Base-by-base conservation (phyloP, 306 rosid genomes). In the Quercus parvula region DNA sequence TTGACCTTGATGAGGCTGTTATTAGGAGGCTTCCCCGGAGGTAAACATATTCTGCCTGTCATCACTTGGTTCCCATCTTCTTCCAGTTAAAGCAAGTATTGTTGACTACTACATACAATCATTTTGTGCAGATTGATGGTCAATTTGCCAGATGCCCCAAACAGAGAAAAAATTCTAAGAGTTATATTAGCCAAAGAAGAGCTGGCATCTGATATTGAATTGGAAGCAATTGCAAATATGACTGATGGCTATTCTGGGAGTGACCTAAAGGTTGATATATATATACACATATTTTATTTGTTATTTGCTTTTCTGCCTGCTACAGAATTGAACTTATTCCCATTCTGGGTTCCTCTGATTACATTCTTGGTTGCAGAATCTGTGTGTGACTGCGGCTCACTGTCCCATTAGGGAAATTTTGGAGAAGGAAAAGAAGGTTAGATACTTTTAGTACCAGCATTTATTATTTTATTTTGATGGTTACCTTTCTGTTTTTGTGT, bases 1-100 rank as follows among this genome's bases (percentile, higher is more conserved):
- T 91, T 90, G 99, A 94, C 86, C 97, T 94, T 71, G 99, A 94
- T 15, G 99, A 94, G 86, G 99, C 99, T 35, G 99, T 94, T 81
- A 92, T 94, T 78, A 86, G 99, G 91, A 92, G 99, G 89, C 97
- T 94, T 80, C 97, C 99, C 0, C 88, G 99, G 69, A 91, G 99
- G 99, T 94, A 84, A 81, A 57, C 66, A 27, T 5, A 19, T 24
- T 25, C 25, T 77, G 70, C 79, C 78, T 74, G 31, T 49, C 61
- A 74, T 13, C 9, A 54, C 18, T 52, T 57, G 28, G 1, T 67
- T 55, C 30, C 54, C 6, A 80, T 69, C 71, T n/a, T 3, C 57
- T 41, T 77, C 77, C 27, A 3, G 58, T 38, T 59, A 24, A 56
- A 66, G 54, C 13, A 35, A 15, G 75, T 52, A 63, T 77, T 18